Evolutionary conservation across 2,329 filamentous ascomycete species (phyloP), one percentile per base, ranked within the genome.

Genomic region (Pseudonectria buxi): DNA sequence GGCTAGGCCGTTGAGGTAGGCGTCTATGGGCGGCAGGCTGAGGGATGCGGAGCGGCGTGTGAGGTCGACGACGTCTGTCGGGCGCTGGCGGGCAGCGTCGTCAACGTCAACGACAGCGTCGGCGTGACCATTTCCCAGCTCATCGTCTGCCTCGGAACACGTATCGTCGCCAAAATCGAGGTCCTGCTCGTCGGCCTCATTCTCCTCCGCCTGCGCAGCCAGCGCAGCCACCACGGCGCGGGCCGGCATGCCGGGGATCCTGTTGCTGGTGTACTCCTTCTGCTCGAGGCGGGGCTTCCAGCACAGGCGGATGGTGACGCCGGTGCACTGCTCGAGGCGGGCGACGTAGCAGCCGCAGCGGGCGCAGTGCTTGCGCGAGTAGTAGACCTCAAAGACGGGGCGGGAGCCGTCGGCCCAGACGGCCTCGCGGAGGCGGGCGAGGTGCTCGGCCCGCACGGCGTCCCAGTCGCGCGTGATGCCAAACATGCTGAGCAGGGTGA

Each of bases 371-470:
- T 50, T 56, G 4, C 60, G 40, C 2, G 60, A 63, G 9, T 63
- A 60, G 40, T 56, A 59, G 0, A 64, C 49, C 22, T 63, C 59
- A 14, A 64, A 51, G 1, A 34, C 16, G 0, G 57, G 59, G 2
- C 41, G 42, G 0, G 47, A 41, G 7, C 51, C 56, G 27, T 57
- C 48, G 3, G 44, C 41, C 54, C 51, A 60, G 1, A 35, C 22
- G 5, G 32, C 48, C 1, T 27, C 9, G 3, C 46, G 43, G 5
- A 64, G 50, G 7, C 26, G 24, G 3, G 26, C 18, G 6, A 63
- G 47, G 0, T 55, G 45, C 1, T 35, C 30, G 6, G 33, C 22
- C 1, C 43, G 46, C 6, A 61, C 29, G 2, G 38, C 44, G 16
- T 51, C 29, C 11, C 49, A 33, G 30, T 52, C 39, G 14, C 35